A percentile compares a stretch with the other conserved stretches of the same genome.
These are phyloP conservation scores for Chrysophaeum taylorii DNA, from an alignment of 352 stramenopile genomes.

Conservation along the genomic window DNA sequence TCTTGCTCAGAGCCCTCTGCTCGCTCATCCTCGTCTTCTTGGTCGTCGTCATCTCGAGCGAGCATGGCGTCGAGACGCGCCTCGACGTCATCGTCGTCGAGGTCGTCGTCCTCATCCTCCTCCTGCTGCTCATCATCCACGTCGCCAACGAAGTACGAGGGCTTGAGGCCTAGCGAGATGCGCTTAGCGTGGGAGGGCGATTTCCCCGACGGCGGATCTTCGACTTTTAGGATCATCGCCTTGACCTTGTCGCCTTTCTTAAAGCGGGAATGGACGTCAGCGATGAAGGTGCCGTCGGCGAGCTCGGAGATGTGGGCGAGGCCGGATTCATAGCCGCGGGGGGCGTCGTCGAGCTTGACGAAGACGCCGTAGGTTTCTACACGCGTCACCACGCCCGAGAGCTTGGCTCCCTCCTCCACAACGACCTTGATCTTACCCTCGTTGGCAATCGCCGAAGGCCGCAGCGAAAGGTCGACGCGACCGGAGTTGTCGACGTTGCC, in stretches of 20 bases:
- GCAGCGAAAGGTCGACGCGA: not conserved
- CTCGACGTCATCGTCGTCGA: not conserved
- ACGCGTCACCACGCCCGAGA: not conserved
- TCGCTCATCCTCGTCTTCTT: slow-evolving; percentile 6
- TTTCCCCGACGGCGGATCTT: not conserved
- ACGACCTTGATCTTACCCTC: not conserved
- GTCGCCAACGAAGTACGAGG: slow-evolving; percentile 5
- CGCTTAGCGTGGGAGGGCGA: too few species aligned
- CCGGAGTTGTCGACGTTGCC: too few species aligned
- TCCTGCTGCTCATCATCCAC: not conserved
- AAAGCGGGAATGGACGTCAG: not conserved
- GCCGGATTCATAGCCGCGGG: not conserved
- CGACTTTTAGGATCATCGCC: not conserved
- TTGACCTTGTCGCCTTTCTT: slow-evolving; percentile 5
- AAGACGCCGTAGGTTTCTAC: slow-evolving; percentile 11
- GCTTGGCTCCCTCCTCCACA: not conserved
- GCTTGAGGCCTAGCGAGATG: slow-evolving; percentile 2
- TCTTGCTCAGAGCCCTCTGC: too few species aligned
- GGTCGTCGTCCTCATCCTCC: not conserved
- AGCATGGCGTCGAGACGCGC: not conserved
- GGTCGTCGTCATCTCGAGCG: not conserved
- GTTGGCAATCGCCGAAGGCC: not conserved
- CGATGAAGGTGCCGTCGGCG: slow-evolving; percentile 6
- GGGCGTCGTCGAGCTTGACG: slow-evolving; percentile 7
- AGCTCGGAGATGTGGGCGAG: slow-evolving; percentile 5